phyloP scores from a whole-genome alignment of 768 basidiomycete genomes.

The Auriculariales sp. region DNA sequence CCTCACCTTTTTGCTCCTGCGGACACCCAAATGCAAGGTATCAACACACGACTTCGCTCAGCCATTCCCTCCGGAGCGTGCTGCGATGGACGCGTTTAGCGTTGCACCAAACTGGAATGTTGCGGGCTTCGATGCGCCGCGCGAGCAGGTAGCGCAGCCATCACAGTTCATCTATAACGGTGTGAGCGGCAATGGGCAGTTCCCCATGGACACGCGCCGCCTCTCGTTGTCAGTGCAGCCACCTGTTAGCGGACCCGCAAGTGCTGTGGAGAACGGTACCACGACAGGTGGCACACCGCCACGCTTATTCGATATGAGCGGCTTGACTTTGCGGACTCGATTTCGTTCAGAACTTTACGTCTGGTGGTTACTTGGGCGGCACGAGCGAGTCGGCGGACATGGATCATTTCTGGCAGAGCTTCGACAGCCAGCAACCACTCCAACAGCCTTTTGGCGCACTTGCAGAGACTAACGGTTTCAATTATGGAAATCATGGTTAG shows the following conservation, averaged over 20 bases:
- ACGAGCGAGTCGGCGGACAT: background rate
- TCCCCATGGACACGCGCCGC: no score
- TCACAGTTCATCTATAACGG: background rate
- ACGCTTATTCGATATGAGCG: background rate
- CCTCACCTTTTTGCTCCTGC: no score
- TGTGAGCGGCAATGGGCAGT: no score
- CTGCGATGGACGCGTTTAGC: background rate
- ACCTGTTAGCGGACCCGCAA: background rate
- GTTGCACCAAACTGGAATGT: background rate
- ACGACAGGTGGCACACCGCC: background rate
- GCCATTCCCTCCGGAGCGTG: background rate
- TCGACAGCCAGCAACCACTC: constrained; percentile 20
- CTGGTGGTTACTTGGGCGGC: constrained; percentile 20
- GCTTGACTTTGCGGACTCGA: constrained; percentile 57
- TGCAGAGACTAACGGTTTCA: background rate
- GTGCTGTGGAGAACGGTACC: background rate
- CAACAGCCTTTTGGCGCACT: constrained; percentile 7
- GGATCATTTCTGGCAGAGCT: constrained; percentile 38
- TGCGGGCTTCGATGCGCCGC: background rate
- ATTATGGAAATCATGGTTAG: background rate
- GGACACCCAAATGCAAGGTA: no score
- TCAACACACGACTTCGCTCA: background rate
- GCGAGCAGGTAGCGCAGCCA: background rate
- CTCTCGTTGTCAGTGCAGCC: background rate
- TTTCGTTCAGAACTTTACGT: constrained; percentile 64